Conservation (phyloP, 2,329 filamentous ascomycete genomes). For the Aspergillus phoenicis region DNA sequence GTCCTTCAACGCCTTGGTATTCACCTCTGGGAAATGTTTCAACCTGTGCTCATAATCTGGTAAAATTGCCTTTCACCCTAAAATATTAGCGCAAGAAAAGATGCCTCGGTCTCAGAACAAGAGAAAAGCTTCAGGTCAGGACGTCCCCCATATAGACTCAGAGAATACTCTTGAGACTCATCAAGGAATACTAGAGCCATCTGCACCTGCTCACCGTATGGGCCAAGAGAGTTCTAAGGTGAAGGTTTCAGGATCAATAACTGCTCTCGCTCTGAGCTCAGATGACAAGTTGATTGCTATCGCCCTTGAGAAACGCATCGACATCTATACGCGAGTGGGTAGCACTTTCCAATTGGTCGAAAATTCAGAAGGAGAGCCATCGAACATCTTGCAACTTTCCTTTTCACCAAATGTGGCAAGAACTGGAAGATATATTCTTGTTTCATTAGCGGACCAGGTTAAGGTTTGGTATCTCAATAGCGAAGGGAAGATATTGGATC, state of each 20-base stretch:
- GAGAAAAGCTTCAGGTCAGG: too few relatives aligned
- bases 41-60: too few relatives aligned
- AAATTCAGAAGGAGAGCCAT: too few relatives aligned
- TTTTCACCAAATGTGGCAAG: neutral
- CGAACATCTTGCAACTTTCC: neutral
- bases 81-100: too few relatives aligned
- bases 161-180: neutral
- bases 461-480: neutral
- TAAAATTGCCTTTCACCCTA: too few relatives aligned
- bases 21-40: too few relatives aligned
- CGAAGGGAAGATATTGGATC: neutral
- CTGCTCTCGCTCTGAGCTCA: neutral
- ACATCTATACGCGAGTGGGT: neutral
- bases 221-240: neutral
- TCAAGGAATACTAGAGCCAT: neutral
- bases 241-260: neutral
- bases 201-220: neutral
- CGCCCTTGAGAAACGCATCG: neutral
- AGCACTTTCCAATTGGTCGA: accelerated
- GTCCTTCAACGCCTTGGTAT: too few relatives aligned
- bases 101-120: too few relatives aligned
- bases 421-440: neutral
- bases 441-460: neutral
- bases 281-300: neutral
- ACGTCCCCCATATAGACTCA: neutral